Conservation (phyloP, 1,139 yeast genomes). For the Geotrichum citri-aurantii region DNA sequence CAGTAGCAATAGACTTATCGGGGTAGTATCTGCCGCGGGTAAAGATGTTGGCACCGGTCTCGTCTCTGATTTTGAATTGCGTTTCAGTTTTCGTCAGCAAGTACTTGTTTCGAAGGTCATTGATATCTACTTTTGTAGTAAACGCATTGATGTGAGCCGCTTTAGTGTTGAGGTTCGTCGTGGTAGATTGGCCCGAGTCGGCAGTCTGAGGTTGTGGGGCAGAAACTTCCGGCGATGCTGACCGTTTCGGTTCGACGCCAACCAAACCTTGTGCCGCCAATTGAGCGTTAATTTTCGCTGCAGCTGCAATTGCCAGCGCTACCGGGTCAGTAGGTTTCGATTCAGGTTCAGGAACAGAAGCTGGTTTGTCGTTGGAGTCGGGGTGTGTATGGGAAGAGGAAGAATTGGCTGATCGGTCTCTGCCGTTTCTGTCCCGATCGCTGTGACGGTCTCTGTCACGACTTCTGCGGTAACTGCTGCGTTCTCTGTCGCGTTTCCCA, state of each 20-base stretch:
- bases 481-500: conserved; percentile 3
- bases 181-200: not conserved
- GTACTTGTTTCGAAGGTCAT: conserved; percentile 38
- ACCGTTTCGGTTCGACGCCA: conserved; percentile 2
- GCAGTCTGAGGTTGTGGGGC: not conserved
- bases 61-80: conserved; percentile 29
- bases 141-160: not conserved
- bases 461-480: conserved; percentile 11
- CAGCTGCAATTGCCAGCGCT: conserved; percentile 34
- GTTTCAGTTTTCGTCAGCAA: conserved; percentile 37
- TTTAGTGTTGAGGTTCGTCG: not conserved
- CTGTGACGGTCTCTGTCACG: conserved; percentile 2
- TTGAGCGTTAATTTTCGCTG: conserved; percentile 35
- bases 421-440: conserved; percentile 3
- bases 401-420: not conserved
- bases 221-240: not conserved
- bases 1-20: conserved; percentile 35
- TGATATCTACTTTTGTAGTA: conserved; percentile 33
- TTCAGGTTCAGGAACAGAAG: not conserved
- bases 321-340: conserved; percentile 25
- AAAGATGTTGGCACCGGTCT: conserved; percentile 34
- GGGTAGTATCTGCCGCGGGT: conserved; percentile 39
- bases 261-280: conserved; percentile 21
- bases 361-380: not conserved
- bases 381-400: not conserved